Evolutionary conservation across 1,284 basidiomycete genomes (phyloP), one percentile per base, ranked within the genome.

Genomic region (Golubevia pallescens): DNA sequence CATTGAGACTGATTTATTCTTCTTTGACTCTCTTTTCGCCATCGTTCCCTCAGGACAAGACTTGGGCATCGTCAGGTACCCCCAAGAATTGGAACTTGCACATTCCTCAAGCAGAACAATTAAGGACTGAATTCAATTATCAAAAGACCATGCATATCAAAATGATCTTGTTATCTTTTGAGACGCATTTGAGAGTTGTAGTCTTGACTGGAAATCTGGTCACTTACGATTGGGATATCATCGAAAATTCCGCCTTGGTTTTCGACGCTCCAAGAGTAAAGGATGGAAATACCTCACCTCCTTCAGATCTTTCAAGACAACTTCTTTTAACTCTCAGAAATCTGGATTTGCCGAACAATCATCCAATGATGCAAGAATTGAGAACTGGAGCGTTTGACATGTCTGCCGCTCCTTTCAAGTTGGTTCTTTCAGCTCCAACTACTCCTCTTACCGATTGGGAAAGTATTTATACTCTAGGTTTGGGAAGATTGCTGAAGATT

Each of bases 131-230:
- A 13, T 54, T 57, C 21, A 2, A 52, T 23, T 53, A 14, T 32
- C 58, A 23, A 10, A 42, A 21, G 6, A 53, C 58, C 14, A 13
- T 14, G 58, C 24, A 16, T 24, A 23, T 42, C 58, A 53, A 60
- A 38, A n/a, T 21, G 14, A 21, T 60, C 58, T 20, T 34, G 16
- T 13, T 24, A 13, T 19, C 53, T 60, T 23, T 23, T 23, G 10
- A 4, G 21, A 38, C 21, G 23, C 42, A 28, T 48, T 19, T 24
- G 23, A 34, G 23, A 24, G 23, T 24, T 13, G 66, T 71, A 19
- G 74, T 85, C 5, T 62, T 79, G 1, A 71, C 68, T 2, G 82
- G 78, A 1, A 85, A 85, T 56, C 58, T 85, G 28, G 71, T 78
- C 23, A 70, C 60, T 2, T 66, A 75, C 28, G 82, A 85, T 66